phyloP scores from a whole-genome alignment of 495 filamentous ascomycete species.

The Jackrogersella multiformis region DNA sequence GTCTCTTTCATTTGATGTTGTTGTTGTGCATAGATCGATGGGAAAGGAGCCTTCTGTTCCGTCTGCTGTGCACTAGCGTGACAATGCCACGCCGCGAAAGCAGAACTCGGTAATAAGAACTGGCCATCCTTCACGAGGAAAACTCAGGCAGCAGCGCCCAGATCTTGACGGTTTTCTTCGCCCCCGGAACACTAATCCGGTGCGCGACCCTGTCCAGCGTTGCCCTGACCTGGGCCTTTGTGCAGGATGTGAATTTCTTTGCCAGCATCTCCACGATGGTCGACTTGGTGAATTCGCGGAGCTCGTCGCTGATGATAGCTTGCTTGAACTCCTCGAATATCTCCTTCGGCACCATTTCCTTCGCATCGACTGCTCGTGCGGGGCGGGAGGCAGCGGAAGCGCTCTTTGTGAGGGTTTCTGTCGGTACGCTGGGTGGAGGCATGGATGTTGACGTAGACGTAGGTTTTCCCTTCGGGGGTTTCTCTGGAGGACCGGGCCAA shows the following conservation, averaged over 20 bases:
- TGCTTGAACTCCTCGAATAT: constrained; percentile 76
- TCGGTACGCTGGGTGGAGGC: constrained; percentile 30
- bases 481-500: constrained; percentile 65
- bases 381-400: neutral
- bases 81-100: neutral
- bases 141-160: constrained; percentile 26
- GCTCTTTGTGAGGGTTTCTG: constrained; percentile 21
- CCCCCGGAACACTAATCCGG: constrained; percentile 60
- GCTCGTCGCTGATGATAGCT: constrained; percentile 66
- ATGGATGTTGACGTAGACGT: constrained; percentile 20
- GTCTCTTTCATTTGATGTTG: too few relatives aligned
- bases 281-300: constrained; percentile 70
- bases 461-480: neutral
- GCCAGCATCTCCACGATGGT: constrained; percentile 78
- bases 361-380: constrained; percentile 38
- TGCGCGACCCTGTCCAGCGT: constrained; percentile 76
- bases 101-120: neutral
- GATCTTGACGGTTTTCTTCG: constrained; percentile 51
- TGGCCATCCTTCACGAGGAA: neutral
- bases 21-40: too few relatives aligned
- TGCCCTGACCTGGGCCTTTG: constrained; percentile 74
- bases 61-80: too few relatives aligned
- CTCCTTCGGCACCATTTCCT: constrained; percentile 66
- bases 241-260: constrained; percentile 77
- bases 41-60: too few relatives aligned